Evolutionary conservation across 352 stramenopile species (phyloP), one percentile per base, ranked within the genome.

Genomic region (Chrysophaeum taylorii): DNA sequence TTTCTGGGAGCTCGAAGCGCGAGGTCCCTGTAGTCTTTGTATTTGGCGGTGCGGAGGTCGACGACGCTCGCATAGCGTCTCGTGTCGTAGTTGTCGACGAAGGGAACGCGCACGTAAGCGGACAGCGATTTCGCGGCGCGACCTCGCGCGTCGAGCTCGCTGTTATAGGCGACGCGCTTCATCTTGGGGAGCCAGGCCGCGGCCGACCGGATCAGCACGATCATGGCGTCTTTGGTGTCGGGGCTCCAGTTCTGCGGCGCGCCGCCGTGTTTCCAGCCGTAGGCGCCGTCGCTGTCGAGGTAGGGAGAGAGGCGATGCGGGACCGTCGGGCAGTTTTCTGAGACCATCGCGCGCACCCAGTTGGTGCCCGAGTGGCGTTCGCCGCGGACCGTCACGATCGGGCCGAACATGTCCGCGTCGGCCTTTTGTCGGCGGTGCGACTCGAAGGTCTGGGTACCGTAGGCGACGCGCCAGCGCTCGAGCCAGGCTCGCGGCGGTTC

Each of bases 131-230:
- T 35, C 25, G 50, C 23, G 25, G 15, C 15, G n/a, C n/a, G n/a
- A n/a, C n/a, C n/a, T n/a, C n/a, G n/a, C 2, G 1, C n/a, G 50
- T 62, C 50, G n/a, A 62, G 27, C 15, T 35, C 50, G 4, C 4
- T 5, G 50, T 62, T 62, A 31, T 62, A 62, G n/a, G 50, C 7
- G 50, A 62, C 25, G 1, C 7, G 9, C 27, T 37, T 35, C 50
- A 62, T 62, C 25, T 62, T 62, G 50, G 50, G 50, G 27, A 36
- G 9, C 50, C 50, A 62, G 27, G 50, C 38, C 50, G 50, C 50
- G 15, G 50, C 50, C 25, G 25, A 38, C 15, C 50, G 50, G 50
- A 62, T 39, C 25, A 62, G 27, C 25, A 62, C 50, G 50, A 62
- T 9, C 2, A 62, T 2, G 15, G n/a, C 2, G 27, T 62, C 50